phyloP scores from a whole-genome alignment of 345 rosid species.

The Salix udensis region DNA sequence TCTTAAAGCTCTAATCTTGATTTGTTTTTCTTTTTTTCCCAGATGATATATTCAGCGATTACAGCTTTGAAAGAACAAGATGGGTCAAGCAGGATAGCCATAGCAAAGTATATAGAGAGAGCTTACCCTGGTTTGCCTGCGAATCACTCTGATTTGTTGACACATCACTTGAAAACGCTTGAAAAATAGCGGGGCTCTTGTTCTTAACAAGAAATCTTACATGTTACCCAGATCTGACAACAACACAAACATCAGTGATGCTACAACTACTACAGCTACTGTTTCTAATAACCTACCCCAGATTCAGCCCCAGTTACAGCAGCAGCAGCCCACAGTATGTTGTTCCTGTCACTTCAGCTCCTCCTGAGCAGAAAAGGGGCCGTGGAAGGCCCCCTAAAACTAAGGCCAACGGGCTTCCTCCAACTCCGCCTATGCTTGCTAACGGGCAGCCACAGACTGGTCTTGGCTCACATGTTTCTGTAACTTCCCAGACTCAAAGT shows the following conservation, averaged over 20 bases:
- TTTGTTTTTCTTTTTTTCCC: background rate
- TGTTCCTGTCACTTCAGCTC: background rate
- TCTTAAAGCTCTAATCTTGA: background rate
- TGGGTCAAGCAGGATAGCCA: constrained; percentile 82
- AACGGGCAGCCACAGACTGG: background rate
- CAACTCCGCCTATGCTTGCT: background rate
- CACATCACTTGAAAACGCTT: constrained; percentile 56
- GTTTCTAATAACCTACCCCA: constrained; percentile 11
- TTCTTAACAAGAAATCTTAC: constrained; percentile 63
- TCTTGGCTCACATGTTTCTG: background rate
- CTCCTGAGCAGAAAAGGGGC: constrained; percentile 41
- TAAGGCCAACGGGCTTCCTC: constrained; percentile 6
- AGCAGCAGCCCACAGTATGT: background rate
- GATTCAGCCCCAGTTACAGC: background rate
- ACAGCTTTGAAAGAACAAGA: constrained; percentile 55
- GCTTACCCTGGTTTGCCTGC: constrained; percentile 43
- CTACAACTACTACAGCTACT: background rate
- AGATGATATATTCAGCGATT: constrained; percentile 81
- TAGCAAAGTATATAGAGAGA: constrained; percentile 57
- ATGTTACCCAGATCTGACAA: constrained; percentile 47
- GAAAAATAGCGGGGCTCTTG: constrained; percentile 49
- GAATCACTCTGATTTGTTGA: constrained; percentile 50
- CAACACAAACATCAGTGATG: background rate
- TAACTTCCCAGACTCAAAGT: background rate
- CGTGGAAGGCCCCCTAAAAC: constrained; percentile 75